Evolutionary conservation across 768 basidiomycete genomes (phyloP).

Genomic region (Mycena vitilis): DNA sequence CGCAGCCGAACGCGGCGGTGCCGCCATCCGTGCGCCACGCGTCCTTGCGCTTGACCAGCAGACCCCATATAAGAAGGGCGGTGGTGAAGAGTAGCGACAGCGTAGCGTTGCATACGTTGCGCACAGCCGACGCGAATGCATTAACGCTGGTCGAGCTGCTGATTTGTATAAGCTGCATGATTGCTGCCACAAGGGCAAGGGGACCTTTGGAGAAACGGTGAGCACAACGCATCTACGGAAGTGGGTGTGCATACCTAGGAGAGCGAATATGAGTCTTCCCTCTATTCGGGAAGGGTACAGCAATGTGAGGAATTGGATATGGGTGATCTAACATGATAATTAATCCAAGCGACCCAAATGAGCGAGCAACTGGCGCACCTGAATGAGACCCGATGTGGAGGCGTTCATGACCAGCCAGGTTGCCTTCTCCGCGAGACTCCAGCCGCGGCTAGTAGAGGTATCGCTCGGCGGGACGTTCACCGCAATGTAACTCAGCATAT

Average conservation of each 20-base stretch:
- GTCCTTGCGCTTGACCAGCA: conserved; percentile 86
- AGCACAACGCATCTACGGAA: conserved; percentile 13
- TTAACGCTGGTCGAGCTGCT: conserved; percentile 54
- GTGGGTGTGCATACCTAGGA: conserved; percentile 68
- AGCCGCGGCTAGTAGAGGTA: conserved; percentile 48
- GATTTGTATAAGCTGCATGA: conserved; percentile 87
- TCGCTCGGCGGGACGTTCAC: conserved; percentile 76
- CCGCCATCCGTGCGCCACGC: conserved; percentile 99
- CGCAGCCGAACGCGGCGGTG: conserved; percentile 92
- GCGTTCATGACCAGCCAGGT: conserved; percentile 93
- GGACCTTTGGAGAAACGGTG: conserved; percentile 63
- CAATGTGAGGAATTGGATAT: conserved; percentile 97
- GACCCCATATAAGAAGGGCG: conserved; percentile 93
- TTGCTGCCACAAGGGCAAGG: conserved; percentile 84
- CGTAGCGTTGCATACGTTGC: conserved; percentile 96
- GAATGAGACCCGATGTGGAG: conserved; percentile 83
- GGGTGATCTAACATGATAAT: conserved; percentile 77
- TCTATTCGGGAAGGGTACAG: conserved; percentile 94
- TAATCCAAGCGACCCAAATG: not conserved
- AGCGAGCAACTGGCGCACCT: conserved; percentile 65
- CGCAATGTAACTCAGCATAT: conserved; percentile 94
- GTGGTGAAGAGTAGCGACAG: conserved; percentile 94
- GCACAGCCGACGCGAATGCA: conserved; percentile 75
- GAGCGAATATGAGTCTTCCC: conserved; percentile 83
- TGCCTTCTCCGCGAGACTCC: conserved; percentile 73